Evolutionary conservation across 1,284 basidiomycete genomes (phyloP), one percentile per base, ranked within the genome.

Genomic region (Leucoagaricus sp.): DNA sequence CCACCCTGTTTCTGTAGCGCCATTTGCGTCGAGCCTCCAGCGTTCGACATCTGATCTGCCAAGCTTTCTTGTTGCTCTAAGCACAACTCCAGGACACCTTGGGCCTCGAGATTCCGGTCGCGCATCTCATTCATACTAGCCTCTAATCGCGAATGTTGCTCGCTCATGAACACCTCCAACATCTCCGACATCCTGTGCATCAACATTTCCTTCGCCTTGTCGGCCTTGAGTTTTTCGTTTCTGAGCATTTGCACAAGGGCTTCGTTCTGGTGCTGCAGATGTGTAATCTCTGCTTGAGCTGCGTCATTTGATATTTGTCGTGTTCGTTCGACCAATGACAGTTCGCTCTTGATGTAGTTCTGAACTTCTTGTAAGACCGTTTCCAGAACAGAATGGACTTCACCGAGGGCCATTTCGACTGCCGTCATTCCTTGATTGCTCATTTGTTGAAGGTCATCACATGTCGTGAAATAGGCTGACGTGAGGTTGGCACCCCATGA

Each of bases 261-360:
- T n/a, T 77, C 76, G 65, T 96, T 96, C 67, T 95, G 93, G 48
- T 82, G 75, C 58, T 81, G 81, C 19, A 96, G 75, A 23, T 85
- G 83, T 1, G 72, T 67, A 31, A 92, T 80, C 74, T 94, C 91
- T 4, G 78, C 72, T 17, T 79, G 73, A 0, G 82, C 79, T 3
- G 83, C 77, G 45, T 75, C 75, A 10, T 82, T 75, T 0, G 82
- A 76, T 31, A 86, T 68, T 4, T 72, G 65, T 57, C 83, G 82
- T 3, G 84, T 77, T 52, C 83, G 76, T 21, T 73, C 69, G 3
- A 84, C 68, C 9, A 80, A 72, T 53, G 81, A 75, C 29, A 77
- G 76, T 66, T 92, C 85, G 0, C 75, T 69, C 13, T 80, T 72
- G 47, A 89, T 74, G 60, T 87, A 85, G 0, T 78, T 71, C 6